phyloP scores from a whole-genome alignment of 495 filamentous ascomycete genomes.

The Lasiosphaeria miniovina region DNA sequence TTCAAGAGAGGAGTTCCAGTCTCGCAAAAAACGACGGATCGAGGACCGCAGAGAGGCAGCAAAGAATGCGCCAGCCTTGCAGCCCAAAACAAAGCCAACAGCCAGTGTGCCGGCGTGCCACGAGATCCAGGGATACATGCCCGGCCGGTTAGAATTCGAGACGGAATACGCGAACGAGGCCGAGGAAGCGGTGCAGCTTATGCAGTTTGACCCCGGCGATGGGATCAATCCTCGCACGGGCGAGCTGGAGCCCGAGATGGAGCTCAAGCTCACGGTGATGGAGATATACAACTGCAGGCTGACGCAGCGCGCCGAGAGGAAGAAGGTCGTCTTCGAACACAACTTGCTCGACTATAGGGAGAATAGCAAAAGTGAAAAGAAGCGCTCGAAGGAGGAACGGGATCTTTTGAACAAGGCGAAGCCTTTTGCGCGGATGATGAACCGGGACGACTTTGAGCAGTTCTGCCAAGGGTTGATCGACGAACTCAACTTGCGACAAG shows the following conservation, averaged over 20 bases:
- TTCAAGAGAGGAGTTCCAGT: slow-evolving; percentile 88
- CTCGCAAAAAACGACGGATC: slow-evolving; percentile 89
- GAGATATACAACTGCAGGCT: slow-evolving; percentile 96
- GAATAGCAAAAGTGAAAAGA: slow-evolving; percentile 84
- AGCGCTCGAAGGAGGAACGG: slow-evolving; percentile 89
- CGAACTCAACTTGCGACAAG: slow-evolving; percentile 86
- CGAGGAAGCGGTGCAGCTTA: slow-evolving; percentile 95
- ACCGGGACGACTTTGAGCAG: slow-evolving; percentile 80
- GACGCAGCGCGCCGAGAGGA: slow-evolving; percentile 87
- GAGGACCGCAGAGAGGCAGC: slow-evolving; percentile 87
- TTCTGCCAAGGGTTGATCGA: slow-evolving; percentile 80
- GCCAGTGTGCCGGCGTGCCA: slow-evolving; percentile 92
- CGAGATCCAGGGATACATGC: slow-evolving; percentile 98
- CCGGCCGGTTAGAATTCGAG: slow-evolving; percentile 94
- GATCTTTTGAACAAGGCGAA: slow-evolving; percentile 90
- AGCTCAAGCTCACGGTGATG: slow-evolving; percentile 96
- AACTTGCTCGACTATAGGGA: slow-evolving; percentile 87
- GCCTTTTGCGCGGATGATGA: slow-evolving; percentile 96
- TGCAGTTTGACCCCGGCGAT: slow-evolving; percentile 96
- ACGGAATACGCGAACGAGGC: slow-evolving; percentile 97
- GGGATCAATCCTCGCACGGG: slow-evolving; percentile 80
- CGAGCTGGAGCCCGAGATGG: slow-evolving; percentile 87
- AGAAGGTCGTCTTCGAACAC: slow-evolving; percentile 96
- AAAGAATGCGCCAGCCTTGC: slow-evolving; percentile 75
- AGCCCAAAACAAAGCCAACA: slow-evolving; percentile 92